These are phyloP conservation scores for Malus sieversii DNA, from an alignment of 306 rosid genomes.

Conservation along the genomic window DNA sequence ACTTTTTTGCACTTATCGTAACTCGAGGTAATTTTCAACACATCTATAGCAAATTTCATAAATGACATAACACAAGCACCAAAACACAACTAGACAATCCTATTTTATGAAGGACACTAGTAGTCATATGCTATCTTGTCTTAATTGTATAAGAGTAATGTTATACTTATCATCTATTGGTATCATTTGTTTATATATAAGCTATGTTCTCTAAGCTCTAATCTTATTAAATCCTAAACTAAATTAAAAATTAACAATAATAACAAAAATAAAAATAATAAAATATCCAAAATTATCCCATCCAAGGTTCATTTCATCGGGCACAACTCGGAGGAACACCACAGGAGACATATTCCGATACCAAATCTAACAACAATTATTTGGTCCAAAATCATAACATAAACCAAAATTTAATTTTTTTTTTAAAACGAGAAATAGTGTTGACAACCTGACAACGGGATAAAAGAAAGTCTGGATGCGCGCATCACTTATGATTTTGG, in stretches of 20 bases:
- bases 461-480: slow-evolving; percentile 11
- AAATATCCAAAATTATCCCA: neutral
- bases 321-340: neutral
- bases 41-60: no score
- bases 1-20: no score
- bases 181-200: no score
- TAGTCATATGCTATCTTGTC: neutral
- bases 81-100: neutral
- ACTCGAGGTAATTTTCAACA: no score
- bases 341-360: neutral
- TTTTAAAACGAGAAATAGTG: neutral
- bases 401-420: neutral
- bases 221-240: neutral
- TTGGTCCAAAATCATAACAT: slow-evolving; percentile 4
- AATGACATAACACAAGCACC: no score
- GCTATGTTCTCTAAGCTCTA: neutral
- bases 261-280: neutral
- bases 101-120: neutral
- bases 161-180: no score
- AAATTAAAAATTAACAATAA: neutral
- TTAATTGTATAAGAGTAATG: no score
- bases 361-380: slow-evolving; percentile 1
- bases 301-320: slow-evolving; percentile 11
- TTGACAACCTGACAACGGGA: slow-evolving; percentile 23
- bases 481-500: slow-evolving; percentile 11